A percentile compares a stretch with the other conserved stretches of the same genome.
Conservation (phyloP, 495 filamentous ascomycete species). For the Thermochaetoides thermophila region DNA sequence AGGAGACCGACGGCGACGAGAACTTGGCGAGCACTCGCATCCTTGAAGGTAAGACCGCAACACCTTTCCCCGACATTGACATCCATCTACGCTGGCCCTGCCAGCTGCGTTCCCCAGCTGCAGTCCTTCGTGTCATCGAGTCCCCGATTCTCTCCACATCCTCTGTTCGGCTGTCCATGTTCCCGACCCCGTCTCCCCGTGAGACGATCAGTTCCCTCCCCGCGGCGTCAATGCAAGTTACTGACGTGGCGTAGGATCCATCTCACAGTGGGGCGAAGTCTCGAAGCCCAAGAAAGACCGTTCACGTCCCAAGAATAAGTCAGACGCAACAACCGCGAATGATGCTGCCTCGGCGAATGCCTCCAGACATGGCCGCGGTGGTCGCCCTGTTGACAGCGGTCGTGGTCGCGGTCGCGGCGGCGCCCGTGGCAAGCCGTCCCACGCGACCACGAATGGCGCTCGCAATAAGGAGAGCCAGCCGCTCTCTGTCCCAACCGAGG, state of each 20-base stretch:
- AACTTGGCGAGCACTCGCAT: constrained; percentile 76
- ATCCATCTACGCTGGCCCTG: too few species aligned
- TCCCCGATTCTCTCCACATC: too few species aligned
- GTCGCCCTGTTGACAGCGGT: constrained; percentile 51
- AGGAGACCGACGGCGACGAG: constrained; percentile 84
- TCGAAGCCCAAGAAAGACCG: constrained; percentile 82
- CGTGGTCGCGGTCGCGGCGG: constrained; percentile 63
- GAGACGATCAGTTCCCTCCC: too few species aligned
- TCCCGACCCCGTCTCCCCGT: too few species aligned
- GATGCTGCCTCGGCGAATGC: constrained; percentile 28
- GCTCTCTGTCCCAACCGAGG: constrained; percentile 35
- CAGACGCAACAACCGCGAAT: constrained; percentile 39
- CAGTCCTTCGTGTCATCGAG: too few species aligned
- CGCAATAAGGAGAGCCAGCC: constrained; percentile 32
- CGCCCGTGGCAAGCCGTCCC: constrained; percentile 33
- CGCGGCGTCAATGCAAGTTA: too few species aligned
- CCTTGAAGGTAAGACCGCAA: constrained; percentile 60
- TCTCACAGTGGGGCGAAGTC: constrained; percentile 90
- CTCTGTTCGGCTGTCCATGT: too few species aligned
- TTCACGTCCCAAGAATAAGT: constrained; percentile 69
- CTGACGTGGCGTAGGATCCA: constrained; percentile 43
- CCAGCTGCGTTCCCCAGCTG: too few species aligned
- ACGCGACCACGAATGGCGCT: constrained; percentile 36
- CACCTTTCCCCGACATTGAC: too few species aligned
- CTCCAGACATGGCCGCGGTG: constrained; percentile 38